Evolutionary conservation across 257 asterid species (phyloP).

Genomic region (Gentiana straminea): DNA sequence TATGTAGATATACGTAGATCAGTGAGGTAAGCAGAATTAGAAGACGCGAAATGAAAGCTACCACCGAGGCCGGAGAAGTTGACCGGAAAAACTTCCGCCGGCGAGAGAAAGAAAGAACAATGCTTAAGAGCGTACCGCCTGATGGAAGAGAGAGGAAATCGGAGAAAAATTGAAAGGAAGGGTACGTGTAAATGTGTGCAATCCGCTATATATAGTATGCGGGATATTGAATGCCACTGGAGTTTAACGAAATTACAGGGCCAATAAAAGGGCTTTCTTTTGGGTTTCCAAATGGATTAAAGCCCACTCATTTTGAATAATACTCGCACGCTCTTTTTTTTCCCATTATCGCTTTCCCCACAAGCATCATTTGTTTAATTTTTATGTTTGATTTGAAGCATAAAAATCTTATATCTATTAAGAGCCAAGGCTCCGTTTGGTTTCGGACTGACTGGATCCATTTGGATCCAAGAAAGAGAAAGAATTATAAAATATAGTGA

Average conservation of each 20-base stretch:
- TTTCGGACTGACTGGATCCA: too few species aligned
- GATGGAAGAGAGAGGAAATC: not conserved
- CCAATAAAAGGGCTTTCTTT: not conserved
- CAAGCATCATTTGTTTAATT: too few species aligned
- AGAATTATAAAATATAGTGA: too few species aligned
- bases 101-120: not conserved
- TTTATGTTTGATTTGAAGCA: too few species aligned
- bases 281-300: not conserved
- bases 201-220: conserved; percentile 11
- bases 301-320: not conserved
- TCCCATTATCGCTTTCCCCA: too few species aligned
- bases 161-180: not conserved
- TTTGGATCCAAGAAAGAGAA: too few species aligned
- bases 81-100: not conserved
- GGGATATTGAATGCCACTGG: conserved; percentile 5
- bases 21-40: conserved; percentile 1
- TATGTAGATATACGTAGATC: not conserved
- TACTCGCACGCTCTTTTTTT: not conserved
- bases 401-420: too few species aligned
- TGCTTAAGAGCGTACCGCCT: too few species aligned
- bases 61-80: not conserved
- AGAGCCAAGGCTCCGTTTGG: too few species aligned
- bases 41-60: not conserved
- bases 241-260: conserved; percentile 11
- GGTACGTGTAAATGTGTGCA: not conserved